Evolutionary conservation across 306 rosid species (phyloP).

Genomic region (Cucurbita moschata): DNA sequence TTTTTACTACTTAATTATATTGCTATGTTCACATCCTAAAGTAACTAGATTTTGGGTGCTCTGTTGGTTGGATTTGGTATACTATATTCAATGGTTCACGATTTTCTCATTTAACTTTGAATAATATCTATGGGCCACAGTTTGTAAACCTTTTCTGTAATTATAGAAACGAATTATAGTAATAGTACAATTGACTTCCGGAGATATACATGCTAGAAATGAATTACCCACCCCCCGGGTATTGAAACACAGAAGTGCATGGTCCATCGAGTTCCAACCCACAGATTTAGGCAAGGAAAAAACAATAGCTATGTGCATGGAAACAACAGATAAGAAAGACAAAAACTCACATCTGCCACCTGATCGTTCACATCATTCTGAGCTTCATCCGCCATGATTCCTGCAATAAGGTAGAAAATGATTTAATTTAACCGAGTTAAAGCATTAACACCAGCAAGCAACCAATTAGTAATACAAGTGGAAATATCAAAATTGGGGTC

Average conservation of each 20-base stretch:
- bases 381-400: slow-evolving; percentile 47
- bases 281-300: background rate
- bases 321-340: background rate
- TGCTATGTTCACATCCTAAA: background rate
- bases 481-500: background rate
- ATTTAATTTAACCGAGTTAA: background rate
- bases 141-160: background rate
- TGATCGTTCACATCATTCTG: slow-evolving; percentile 48
- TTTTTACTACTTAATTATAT: background rate
- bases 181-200: background rate
- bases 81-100: background rate
- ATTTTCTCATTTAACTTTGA: background rate
- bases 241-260: background rate
- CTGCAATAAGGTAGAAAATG: slow-evolving; percentile 15
- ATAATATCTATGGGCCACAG: background rate
- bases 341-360: slow-evolving; percentile 41
- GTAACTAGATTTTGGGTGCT: background rate
- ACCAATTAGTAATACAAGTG: background rate
- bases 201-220: background rate
- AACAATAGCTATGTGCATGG: background rate
- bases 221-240: background rate
- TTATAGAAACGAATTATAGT: too few relatives aligned
- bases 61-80: background rate
- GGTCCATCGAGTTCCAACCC: background rate
- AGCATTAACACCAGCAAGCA: background rate